Base-by-base conservation (phyloP, 805 yeast genomes). In the Metschnikowia dekortorum region DNA sequence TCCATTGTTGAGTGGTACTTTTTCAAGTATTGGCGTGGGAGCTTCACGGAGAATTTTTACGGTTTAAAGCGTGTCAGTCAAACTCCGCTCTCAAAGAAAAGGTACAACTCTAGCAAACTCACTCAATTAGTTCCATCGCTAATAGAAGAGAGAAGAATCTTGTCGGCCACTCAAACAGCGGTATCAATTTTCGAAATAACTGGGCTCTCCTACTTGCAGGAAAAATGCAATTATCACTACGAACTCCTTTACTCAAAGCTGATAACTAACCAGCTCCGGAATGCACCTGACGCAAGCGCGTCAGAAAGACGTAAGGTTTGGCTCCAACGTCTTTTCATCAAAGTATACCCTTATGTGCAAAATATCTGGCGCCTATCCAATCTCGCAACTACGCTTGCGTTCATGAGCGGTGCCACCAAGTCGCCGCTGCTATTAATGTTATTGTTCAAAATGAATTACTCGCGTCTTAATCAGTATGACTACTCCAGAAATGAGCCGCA, bases 21-120 rank as follows among this genome's bases (percentile, higher is more conserved):
- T 57, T 65, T 92, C 44, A 78, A 71, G 46, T 73, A 74, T 44
- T 87, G 94, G 89, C 91, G 88, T 60, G 81, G 95, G 0, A 81
- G 94, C 2, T 89, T 92, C 61, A 89, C 96, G 0, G 97, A 92
- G 65, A 87, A 87, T 62, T 92, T 92, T 63, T 92, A 92, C 62
- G 98, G 97, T 1, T 68, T 92, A 55, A 89, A 89, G 61, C 73
- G 96, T 44, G 78, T 79, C 30, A 69, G 68, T 50, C 65, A 61
- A 46, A 70, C 74, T 0, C 70, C 70, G 3, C 58, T 71, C 14
- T 60, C 73, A 1, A 54, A 61, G 41, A 30, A 49, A 6, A 62
- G 65, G 44, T 70, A 65, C 46, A 65, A 68, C 47, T 56, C 62
- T 39, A 53, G 65, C 29, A 72, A 66, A 50, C 54, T 73, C 50